Evolutionary conservation across 2,329 filamentous ascomycete species (phyloP).

Genomic region (Metarhizium brunneum): DNA sequence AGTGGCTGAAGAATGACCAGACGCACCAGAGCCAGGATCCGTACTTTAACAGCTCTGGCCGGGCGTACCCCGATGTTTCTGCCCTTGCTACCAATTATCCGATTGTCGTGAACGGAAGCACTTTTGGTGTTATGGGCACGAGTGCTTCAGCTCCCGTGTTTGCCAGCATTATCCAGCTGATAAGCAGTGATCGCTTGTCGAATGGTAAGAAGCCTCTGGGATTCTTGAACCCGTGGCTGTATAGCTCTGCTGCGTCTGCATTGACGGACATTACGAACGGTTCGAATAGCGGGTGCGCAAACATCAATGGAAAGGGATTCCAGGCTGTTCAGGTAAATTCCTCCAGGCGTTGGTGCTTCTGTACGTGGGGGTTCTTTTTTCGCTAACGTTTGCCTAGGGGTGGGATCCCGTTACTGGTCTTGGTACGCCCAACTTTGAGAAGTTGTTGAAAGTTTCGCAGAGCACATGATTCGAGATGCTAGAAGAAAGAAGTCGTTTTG

Average conservation of each 20-base stretch:
- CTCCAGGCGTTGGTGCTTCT: background rate
- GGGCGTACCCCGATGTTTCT: conserved; percentile 4
- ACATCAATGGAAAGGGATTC: conserved; percentile 2
- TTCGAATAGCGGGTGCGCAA: background rate
- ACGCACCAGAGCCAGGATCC: background rate
- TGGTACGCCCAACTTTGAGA: conserved; percentile 5
- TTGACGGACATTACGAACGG: conserved; percentile 2
- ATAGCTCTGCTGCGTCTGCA: background rate
- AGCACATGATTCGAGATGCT: background rate
- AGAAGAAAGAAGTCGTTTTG: background rate
- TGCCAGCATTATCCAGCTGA: conserved; percentile 3
- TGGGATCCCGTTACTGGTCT: conserved; percentile 4
- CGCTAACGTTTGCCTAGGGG: background rate
- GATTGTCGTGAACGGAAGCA: background rate
- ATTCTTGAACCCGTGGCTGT: conserved; percentile 6
- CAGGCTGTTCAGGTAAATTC: conserved; percentile 4
- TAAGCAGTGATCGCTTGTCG: conserved; percentile 2
- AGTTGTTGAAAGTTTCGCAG: conserved; percentile 1
- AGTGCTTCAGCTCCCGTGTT: conserved; percentile 5
- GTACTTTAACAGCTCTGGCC: conserved; percentile 2
- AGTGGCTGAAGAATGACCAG: conserved; percentile 2
- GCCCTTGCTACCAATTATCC: background rate
- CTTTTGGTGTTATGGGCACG: background rate
- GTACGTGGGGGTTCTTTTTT: background rate
- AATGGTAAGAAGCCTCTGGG: conserved; percentile 2